These are phyloP conservation scores for Chrysosporium keratinophilum DNA, from an alignment of 2,329 filamentous ascomycete species.

Conservation along the genomic window DNA sequence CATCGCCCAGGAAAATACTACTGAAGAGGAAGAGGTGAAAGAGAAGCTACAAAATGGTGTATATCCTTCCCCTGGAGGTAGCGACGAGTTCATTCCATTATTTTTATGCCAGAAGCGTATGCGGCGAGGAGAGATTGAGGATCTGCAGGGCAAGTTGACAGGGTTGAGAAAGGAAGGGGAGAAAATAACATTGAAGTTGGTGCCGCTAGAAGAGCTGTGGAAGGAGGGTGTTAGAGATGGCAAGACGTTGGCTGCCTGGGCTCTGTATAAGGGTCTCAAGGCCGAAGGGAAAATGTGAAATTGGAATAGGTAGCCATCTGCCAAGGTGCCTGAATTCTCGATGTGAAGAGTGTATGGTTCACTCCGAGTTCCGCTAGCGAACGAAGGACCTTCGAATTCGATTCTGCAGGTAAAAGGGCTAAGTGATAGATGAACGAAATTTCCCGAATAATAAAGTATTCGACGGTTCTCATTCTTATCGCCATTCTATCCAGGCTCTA, in stretches of 20 bases:
- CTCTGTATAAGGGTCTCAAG: conserved; percentile 45
- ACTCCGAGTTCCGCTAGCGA: neutral
- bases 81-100: conserved; percentile 50
- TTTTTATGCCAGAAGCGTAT: conserved; percentile 48
- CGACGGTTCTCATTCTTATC: neutral
- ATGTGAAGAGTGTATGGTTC: neutral
- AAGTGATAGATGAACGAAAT: too few species aligned
- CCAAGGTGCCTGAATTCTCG: neutral
- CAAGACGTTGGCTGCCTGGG: conserved; percentile 47
- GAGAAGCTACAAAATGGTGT: conserved; percentile 40
- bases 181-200: conserved; percentile 49
- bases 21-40: conserved; percentile 18
- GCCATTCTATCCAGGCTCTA: neutral
- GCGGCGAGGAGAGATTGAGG: conserved; percentile 38
- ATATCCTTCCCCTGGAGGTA: conserved; percentile 47
- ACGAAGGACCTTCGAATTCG: neutral
- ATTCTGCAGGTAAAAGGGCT: neutral
- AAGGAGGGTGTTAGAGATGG: conserved; percentile 46
- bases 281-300: conserved; percentile 36
- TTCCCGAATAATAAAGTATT: neutral
- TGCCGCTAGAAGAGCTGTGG: conserved; percentile 44
- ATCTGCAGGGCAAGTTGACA: conserved; percentile 44
- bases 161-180: conserved; percentile 47
- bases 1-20: conserved; percentile 10
- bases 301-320: neutral